Base-by-base conservation (phyloP, 108 stramenopile species). In the Mediolabrus comicus region DNA sequence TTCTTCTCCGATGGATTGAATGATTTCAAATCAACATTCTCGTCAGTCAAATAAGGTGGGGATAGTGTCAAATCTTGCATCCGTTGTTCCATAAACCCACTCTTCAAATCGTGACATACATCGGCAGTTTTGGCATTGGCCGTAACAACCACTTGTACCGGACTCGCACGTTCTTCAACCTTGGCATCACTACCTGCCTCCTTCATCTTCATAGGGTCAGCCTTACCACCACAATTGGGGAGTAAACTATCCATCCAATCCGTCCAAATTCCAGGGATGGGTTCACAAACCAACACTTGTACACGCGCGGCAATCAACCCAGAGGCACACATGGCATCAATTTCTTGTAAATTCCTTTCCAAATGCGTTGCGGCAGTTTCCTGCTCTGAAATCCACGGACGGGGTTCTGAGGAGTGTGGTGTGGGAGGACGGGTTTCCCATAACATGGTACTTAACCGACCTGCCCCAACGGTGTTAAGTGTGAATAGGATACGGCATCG, bases 161-260 rank as follows among this genome's bases (percentile, higher is more conserved):
- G 92, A 74, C 90, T 91, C 3, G 90, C 83, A 9, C 92, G 80
- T 39, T 94, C 92, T 51, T 94, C 90, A 25, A 94, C 79, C 56
- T 81, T 77, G 24, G 68, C 30, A 22, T 63, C 69, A 11, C 52
- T 70, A 11, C 62, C 30, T 22, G 25, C 67, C 24, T 62, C 36
- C 1, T 63, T 75, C 11, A 33, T 16, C 9, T 69, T 69, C 32
- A 94, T 51, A 46, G 87, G 84, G 39, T 82, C 83, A 3, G 79
- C 49, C 63, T 80, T 81, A 8, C 92, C 92, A 56, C 92, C 92
- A 46, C 92, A 94, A 53, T 89, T 66, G 17, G 84, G 84, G 22
- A 94, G 57, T 62, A 84, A 62, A 25, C 83, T 77, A 67, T 94
- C 92, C 87, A 90, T 89, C 92, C 92, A 94, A 67, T 94, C 92